Evolutionary conservation across 2,329 filamentous ascomycete genomes (phyloP).

Genomic region (Aspergillus luchuensis): DNA sequence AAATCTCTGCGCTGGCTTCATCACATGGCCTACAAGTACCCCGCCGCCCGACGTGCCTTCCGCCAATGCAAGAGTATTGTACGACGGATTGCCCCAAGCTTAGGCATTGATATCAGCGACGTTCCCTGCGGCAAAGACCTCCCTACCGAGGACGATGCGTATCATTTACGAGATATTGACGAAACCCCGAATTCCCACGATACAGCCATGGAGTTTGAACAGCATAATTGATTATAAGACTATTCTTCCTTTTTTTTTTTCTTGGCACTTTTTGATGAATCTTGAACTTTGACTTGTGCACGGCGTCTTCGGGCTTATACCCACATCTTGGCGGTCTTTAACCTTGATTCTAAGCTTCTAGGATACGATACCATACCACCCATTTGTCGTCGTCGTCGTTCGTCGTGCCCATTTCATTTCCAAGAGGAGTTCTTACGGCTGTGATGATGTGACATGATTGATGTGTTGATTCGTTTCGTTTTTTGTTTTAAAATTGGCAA

Average conservation of each 20-base stretch:
- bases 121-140: slow-evolving; percentile 27
- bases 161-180: background rate
- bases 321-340: background rate
- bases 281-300: no score
- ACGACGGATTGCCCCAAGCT: slow-evolving; percentile 31
- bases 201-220: background rate
- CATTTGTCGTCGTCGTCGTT: no score
- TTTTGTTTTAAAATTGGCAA: no score
- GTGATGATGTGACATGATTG: no score
- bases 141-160: background rate
- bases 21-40: slow-evolving; percentile 32
- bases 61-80: slow-evolving; percentile 36
- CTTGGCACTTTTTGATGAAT: background rate
- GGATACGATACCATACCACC: no score
- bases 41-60: slow-evolving; percentile 40
- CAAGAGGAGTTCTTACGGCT: no score
- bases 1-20: slow-evolving; percentile 45
- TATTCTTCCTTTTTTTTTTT: background rate
- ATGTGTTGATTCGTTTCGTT: no score
- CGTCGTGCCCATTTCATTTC: no score
- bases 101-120: slow-evolving; percentile 35
- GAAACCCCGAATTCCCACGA: background rate
- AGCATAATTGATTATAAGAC: background rate
- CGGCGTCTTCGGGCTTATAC: background rate
- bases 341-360: background rate